phyloP scores from a whole-genome alignment of 2,329 filamentous ascomycete species.

The Neonectria ditissima region DNA sequence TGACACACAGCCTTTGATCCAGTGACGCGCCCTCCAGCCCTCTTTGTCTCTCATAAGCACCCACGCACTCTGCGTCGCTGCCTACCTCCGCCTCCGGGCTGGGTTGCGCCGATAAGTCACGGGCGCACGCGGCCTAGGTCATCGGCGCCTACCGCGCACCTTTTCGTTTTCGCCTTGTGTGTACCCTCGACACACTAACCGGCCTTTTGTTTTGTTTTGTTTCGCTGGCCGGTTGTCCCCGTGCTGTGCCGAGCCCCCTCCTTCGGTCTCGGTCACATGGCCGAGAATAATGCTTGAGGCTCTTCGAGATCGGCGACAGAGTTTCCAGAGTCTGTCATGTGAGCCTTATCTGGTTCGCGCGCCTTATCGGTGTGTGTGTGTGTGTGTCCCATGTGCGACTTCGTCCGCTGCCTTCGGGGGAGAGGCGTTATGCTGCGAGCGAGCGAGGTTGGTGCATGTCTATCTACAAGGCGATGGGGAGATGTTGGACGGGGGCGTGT shows the following conservation, averaged over 20 bases:
- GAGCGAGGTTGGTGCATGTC: not conserved
- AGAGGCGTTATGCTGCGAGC: no score
- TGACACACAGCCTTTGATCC: conserved; percentile 5
- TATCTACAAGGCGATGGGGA: not conserved
- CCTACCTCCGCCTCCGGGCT: not conserved
- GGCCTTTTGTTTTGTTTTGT: not conserved
- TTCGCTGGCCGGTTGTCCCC: not conserved
- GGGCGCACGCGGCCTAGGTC: not conserved
- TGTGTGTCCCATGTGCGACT: not conserved
- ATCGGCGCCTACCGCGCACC: not conserved
- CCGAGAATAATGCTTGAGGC: not conserved
- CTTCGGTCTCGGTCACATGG: conserved; percentile 7
- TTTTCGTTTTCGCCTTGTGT: not conserved
- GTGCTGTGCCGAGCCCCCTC: not conserved
- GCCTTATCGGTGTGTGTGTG: no score
- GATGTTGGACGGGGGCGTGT: no score
- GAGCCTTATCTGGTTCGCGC: not conserved
- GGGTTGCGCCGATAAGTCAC: conserved; percentile 8
- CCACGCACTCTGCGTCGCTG: not conserved
- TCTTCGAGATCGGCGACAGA: not conserved
- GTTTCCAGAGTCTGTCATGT: not conserved
- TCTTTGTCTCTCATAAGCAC: not conserved
- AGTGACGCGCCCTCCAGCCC: conserved; percentile 10
- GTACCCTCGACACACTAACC: conserved; percentile 1
- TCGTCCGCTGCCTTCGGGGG: not conserved